A percentile compares a stretch with the other conserved stretches of the same genome.
Conservation (phyloP, 768 basidiomycete genomes). For the Holtermanniella nyarrowii region DNA sequence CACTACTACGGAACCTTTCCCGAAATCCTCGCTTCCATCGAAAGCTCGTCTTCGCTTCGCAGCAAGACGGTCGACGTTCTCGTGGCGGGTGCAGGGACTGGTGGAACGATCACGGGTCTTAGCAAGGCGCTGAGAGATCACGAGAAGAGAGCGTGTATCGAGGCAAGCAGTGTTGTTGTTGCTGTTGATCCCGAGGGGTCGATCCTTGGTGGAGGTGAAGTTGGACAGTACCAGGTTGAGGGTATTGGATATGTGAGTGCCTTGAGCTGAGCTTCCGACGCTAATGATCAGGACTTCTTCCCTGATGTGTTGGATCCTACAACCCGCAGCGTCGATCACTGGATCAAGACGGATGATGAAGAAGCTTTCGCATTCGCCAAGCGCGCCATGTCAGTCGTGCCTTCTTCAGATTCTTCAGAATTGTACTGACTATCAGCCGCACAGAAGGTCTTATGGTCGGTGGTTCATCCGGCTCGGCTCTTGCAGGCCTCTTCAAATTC, state of each 20-base stretch:
- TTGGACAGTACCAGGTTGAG: conserved; percentile 63
- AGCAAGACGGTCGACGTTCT: conserved; percentile 52
- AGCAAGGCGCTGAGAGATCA: conserved; percentile 21
- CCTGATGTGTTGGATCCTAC: conserved; percentile 73
- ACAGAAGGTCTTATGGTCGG: conserved; percentile 83
- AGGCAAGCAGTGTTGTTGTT: conserved; percentile 47
- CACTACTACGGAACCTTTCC: conserved; percentile 84
- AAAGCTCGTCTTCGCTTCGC: conserved; percentile 48
- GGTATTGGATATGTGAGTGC: conserved; percentile 62
- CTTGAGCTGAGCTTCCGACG: background rate
- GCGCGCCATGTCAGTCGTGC: conserved; percentile 49
- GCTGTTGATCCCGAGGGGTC: conserved; percentile 92
- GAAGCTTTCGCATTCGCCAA: conserved; percentile 69
- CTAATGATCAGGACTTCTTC: conserved; percentile 55
- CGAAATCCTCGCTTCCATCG: conserved; percentile 61
- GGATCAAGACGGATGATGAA: conserved; percentile 73
- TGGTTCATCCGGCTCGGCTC: conserved; percentile 79
- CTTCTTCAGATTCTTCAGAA: background rate
- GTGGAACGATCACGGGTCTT: conserved; percentile 81
- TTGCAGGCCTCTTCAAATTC: conserved; percentile 69
- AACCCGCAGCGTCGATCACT: conserved; percentile 48
- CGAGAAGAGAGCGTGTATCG: conserved; percentile 28
- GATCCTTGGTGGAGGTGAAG: conserved; percentile 56
- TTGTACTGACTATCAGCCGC: conserved; percentile 40
- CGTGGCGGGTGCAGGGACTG: conserved; percentile 82